These are phyloP conservation scores for Falciphora oryzae DNA, from an alignment of 2,329 filamentous ascomycete genomes.

Conservation along the genomic window DNA sequence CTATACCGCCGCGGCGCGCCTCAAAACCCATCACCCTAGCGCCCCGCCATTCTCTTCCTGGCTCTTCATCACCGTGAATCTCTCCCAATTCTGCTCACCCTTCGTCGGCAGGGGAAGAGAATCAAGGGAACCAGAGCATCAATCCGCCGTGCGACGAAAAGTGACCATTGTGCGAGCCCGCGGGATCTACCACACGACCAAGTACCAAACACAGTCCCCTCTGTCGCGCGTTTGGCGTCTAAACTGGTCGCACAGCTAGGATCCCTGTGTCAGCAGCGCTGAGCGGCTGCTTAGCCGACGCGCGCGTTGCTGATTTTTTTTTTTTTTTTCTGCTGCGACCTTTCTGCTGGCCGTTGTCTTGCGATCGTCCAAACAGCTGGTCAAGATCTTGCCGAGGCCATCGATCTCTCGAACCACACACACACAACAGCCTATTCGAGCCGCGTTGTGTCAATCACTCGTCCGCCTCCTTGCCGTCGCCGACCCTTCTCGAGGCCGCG, in stretches of 20 bases:
- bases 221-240: neutral
- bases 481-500: neutral
- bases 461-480: neutral
- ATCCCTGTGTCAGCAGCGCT: neutral
- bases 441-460: neutral
- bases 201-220: neutral
- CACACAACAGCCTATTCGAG: neutral
- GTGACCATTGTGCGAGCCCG: neutral
- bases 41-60: neutral
- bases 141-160: neutral
- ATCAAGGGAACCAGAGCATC: neutral
- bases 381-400: neutral
- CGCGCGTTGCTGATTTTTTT: constrained; percentile 3
- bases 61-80: neutral
- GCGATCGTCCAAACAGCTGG: neutral
- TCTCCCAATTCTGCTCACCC: neutral
- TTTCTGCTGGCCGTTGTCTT: neutral
- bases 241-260: constrained; percentile 3
- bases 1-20: neutral
- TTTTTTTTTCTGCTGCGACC: neutral
- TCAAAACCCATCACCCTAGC: neutral
- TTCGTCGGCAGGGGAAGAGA: neutral
- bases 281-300: constrained; percentile 5
- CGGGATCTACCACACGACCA: neutral
- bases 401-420: neutral